These are phyloP conservation scores for Sphagnum contortum DNA, from an alignment of 225 moss, liverwort and hornwort species.

Conservation along the genomic window DNA sequence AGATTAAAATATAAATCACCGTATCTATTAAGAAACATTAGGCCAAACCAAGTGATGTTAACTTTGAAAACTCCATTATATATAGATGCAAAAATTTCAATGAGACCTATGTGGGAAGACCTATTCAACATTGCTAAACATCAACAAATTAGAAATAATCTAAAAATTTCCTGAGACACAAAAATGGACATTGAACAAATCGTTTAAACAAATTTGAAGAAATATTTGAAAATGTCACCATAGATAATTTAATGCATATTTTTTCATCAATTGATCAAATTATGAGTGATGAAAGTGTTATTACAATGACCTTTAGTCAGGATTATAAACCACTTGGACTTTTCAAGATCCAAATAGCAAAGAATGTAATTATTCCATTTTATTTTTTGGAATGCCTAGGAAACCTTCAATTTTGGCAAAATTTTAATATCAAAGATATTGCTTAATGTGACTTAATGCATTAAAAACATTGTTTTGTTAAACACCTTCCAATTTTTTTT, in stretches of 20 bases:
- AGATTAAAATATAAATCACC: not conserved
- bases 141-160: not conserved
- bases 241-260: not conserved
- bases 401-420: not conserved
- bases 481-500: not conserved
- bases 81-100: not conserved
- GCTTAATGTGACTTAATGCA: not conserved
- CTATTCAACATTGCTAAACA: not conserved
- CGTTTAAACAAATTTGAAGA: not conserved
- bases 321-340: not conserved
- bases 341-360: not conserved
- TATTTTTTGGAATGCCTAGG: not conserved
- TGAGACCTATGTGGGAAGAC: not conserved
- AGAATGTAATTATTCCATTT: not conserved
- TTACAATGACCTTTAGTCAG: not conserved
- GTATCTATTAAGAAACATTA: not conserved
- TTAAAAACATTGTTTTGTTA: not conserved
- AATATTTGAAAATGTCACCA: not conserved
- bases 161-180: not conserved
- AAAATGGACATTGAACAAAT: not conserved
- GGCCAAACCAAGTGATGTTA: too few species aligned
- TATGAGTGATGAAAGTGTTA: not conserved
- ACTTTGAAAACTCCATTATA: not conserved
- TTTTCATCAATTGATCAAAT: not conserved
- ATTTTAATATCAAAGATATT: not conserved